Evolutionary conservation across 192 early-diverging fungal species (phyloP).

Genomic region (Linnemannia zychae): DNA sequence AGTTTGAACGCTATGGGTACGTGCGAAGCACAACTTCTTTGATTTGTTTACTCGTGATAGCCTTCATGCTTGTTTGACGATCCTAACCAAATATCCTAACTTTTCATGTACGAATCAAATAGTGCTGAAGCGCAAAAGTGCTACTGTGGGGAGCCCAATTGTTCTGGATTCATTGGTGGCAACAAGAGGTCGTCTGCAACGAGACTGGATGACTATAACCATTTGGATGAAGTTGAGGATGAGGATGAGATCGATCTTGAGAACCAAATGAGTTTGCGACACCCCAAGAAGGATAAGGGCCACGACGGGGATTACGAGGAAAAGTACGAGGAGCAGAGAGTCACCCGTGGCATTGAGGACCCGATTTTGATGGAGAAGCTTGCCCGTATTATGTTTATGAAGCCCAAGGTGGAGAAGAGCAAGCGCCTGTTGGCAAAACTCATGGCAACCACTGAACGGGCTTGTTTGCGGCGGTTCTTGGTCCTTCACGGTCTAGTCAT

Average conservation of each 20-base stretch:
- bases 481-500: conserved; percentile 79
- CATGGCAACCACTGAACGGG: conserved; percentile 64
- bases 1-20: conserved; percentile 95
- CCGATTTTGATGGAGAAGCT: conserved; percentile 44
- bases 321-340: conserved; percentile 43
- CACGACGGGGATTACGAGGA: conserved; percentile 56
- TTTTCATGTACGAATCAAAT: conserved; percentile 15
- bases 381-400: conserved; percentile 69
- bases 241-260: conserved; percentile 66
- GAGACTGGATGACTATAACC: conserved; percentile 57
- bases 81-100: not conserved
- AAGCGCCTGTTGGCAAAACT: conserved; percentile 79
- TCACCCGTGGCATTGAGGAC: conserved; percentile 53
- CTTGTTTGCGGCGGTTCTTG: conserved; percentile 71
- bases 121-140: conserved; percentile 92
- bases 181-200: conserved; percentile 75
- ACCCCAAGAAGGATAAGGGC: conserved; percentile 63
- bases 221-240: conserved; percentile 67
- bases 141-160: conserved; percentile 90
- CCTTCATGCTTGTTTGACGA: not conserved
- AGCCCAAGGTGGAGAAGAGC: conserved; percentile 81
- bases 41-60: not conserved
- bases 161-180: conserved; percentile 94
- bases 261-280: conserved; percentile 68
- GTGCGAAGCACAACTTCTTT: not conserved